Evolutionary conservation across 352 stramenopile genomes (phyloP).

Genomic region (Pythium dissimile): DNA sequence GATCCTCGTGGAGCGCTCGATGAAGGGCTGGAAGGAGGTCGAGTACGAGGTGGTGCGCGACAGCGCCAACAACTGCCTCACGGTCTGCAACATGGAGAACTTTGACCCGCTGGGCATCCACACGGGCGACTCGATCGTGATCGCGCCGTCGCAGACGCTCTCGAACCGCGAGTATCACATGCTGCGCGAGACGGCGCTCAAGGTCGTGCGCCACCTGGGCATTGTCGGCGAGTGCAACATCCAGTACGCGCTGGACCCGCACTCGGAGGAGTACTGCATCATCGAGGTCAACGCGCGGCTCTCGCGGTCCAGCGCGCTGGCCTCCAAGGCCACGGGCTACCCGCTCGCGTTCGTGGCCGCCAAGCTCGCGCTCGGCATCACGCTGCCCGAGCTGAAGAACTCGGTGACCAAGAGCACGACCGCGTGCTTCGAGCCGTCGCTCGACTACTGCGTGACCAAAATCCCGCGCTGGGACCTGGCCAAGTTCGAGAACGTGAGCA

Average conservation of each 20-base stretch:
- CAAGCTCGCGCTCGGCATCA: constrained; percentile 92
- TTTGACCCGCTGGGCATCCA: constrained; percentile 93
- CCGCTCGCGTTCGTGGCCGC: constrained; percentile 93
- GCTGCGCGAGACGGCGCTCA: constrained; percentile 85
- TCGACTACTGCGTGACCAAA: constrained; percentile 97
- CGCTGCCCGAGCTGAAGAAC: constrained; percentile 88
- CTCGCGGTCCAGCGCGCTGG: constrained; percentile 91
- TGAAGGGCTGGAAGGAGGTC: constrained; percentile 98
- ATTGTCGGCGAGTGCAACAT: constrained; percentile 97
- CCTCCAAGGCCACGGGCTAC: constrained; percentile 96
- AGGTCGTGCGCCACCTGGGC: constrained; percentile 92
- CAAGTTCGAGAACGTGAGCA: constrained; percentile 94
- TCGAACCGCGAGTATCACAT: constrained; percentile 95
- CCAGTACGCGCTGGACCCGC: constrained; percentile 92
- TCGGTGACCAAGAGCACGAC: constrained; percentile 90
- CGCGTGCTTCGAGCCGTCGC: constrained; percentile 93
- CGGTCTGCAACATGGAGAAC: constrained; percentile 97
- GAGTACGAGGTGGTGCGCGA: constrained; percentile 96
- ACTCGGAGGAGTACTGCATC: constrained; percentile 88
- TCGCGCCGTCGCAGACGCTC: constrained; percentile 92
- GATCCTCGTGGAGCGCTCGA: constrained; percentile 97
- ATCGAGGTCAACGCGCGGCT: constrained; percentile 95
- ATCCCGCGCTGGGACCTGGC: constrained; percentile 96
- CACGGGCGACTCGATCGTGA: constrained; percentile 93
- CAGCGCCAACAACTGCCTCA: constrained; percentile 93